Percentiles rank a stretch among this genome's conserved stretches.
phyloP scores from a whole-genome alignment of 371 early-diverging fungal genomes.

The Actinomucor elegans region DNA sequence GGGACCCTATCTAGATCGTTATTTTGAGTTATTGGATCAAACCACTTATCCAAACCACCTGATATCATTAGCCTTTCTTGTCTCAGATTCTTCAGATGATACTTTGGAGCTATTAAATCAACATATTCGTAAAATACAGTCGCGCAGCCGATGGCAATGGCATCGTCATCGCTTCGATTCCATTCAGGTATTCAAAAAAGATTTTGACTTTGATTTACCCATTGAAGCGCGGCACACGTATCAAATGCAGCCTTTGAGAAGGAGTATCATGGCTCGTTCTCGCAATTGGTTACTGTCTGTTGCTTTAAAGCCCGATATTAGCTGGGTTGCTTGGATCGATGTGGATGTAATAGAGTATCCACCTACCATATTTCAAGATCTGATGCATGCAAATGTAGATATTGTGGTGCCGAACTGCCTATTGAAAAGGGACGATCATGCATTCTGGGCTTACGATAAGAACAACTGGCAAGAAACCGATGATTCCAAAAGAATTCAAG shows the following conservation, averaged over 20 bases:
- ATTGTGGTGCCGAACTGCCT: constrained; percentile 63
- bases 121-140: constrained; percentile 27
- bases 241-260: constrained; percentile 52
- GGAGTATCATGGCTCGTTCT: constrained; percentile 60
- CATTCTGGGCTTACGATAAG: constrained; percentile 63
- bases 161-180: constrained; percentile 41
- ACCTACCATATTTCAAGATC: constrained; percentile 49
- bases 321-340: constrained; percentile 66
- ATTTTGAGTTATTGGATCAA: constrained; percentile 56
- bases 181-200: constrained; percentile 54
- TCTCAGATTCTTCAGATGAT: constrained; percentile 58
- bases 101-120: constrained; percentile 45
- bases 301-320: constrained; percentile 49
- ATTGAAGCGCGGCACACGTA: constrained; percentile 50
- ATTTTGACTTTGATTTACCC: constrained; percentile 55
- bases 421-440: constrained; percentile 41
- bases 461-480: constrained; percentile 72
- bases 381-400: constrained; percentile 56
- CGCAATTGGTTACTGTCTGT: constrained; percentile 57
- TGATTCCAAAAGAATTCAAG: constrained; percentile 51
- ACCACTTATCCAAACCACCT: constrained; percentile 53
- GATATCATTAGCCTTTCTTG: constrained; percentile 58
- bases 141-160: constrained; percentile 5
- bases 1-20: constrained; percentile 51
- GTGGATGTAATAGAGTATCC: constrained; percentile 60